Conservation (phyloP, 106 monocot genomes). For the Acorus calamus region DNA sequence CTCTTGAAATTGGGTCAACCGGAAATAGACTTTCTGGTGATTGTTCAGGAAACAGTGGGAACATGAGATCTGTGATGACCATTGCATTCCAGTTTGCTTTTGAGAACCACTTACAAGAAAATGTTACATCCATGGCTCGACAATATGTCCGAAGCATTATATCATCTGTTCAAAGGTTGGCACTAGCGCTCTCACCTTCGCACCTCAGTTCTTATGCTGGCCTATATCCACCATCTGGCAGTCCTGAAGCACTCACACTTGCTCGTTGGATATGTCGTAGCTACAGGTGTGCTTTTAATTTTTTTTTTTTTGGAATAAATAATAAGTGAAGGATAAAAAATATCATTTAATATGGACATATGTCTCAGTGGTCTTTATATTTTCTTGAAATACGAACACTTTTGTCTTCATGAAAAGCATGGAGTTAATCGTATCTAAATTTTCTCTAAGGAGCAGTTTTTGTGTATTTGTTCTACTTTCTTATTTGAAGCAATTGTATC, state of each 20-base stretch:
- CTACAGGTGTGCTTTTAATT: conserved; percentile 29
- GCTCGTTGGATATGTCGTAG: conserved; percentile 51
- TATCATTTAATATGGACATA: too few species aligned
- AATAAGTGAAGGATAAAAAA: too few species aligned
- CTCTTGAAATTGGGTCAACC: conserved; percentile 51
- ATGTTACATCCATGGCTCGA: conserved; percentile 47
- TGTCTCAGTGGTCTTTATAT: too few species aligned
- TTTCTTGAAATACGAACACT: too few species aligned
- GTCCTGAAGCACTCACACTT: conserved; percentile 41
- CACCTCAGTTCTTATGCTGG: conserved; percentile 19
- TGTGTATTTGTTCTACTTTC: too few species aligned
- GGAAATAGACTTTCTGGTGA: conserved; percentile 19
- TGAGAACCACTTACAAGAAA: conserved; percentile 56
- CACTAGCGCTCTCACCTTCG: conserved; percentile 48
- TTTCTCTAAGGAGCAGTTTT: too few species aligned
- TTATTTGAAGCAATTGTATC: too few species aligned
- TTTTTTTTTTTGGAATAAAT: too few species aligned
- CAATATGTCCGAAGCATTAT: conserved; percentile 55
- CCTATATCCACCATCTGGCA: conserved; percentile 21
- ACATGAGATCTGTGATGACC: conserved; percentile 48
- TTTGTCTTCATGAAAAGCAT: too few species aligned
- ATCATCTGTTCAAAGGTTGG: conserved; percentile 51
- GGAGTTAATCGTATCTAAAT: too few species aligned
- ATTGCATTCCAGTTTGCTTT: conserved; percentile 70
- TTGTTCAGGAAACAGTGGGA: conserved; percentile 8